Percentiles rank a stretch among this genome's conserved stretches.
These are phyloP conservation scores for Alternaria sp. DNA, from an alignment of 2,329 filamentous ascomycete genomes.

Conservation along the genomic window DNA sequence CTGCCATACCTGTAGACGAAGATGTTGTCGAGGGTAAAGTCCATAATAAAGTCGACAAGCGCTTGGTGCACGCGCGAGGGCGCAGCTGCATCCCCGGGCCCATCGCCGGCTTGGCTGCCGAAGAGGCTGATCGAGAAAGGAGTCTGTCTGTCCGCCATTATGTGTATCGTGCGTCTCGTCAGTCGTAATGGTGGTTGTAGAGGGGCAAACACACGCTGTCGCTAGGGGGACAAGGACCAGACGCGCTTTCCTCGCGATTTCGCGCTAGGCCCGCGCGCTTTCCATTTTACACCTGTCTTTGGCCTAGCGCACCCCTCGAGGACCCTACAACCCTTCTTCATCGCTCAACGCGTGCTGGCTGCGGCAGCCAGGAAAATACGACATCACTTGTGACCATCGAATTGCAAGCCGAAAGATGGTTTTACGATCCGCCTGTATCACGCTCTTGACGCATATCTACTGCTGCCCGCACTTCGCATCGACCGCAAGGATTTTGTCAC, in stretches of 20 bases:
- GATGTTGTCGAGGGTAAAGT: constrained; percentile 90
- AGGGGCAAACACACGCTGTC: constrained; percentile 23
- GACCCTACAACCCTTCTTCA: not conserved
- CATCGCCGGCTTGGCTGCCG: constrained; percentile 51
- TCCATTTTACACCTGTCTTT: constrained; percentile 12
- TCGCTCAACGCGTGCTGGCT: not conserved
- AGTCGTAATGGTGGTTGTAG: constrained; percentile 23
- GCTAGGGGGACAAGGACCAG: constrained; percentile 25
- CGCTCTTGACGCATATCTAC: not conserved
- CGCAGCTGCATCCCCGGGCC: constrained; percentile 37
- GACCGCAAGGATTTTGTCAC: not conserved
- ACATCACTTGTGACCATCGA: not conserved
- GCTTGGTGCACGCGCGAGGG: constrained; percentile 68
- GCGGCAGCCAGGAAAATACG: not conserved
- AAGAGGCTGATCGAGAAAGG: constrained; percentile 86
- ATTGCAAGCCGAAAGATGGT: not conserved
- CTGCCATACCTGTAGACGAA: constrained; percentile 80
- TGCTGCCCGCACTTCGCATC: not conserved
- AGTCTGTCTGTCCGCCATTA: constrained; percentile 73
- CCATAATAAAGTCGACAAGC: constrained; percentile 88
- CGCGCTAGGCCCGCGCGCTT: constrained; percentile 16
- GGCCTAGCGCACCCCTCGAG: constrained; percentile 7
- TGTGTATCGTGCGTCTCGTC: constrained; percentile 12
- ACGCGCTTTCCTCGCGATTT: constrained; percentile 21
- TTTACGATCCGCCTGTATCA: not conserved